Base-by-base conservation (phyloP, 2,329 filamentous ascomycete species). In the Nannizzia gypsea region DNA sequence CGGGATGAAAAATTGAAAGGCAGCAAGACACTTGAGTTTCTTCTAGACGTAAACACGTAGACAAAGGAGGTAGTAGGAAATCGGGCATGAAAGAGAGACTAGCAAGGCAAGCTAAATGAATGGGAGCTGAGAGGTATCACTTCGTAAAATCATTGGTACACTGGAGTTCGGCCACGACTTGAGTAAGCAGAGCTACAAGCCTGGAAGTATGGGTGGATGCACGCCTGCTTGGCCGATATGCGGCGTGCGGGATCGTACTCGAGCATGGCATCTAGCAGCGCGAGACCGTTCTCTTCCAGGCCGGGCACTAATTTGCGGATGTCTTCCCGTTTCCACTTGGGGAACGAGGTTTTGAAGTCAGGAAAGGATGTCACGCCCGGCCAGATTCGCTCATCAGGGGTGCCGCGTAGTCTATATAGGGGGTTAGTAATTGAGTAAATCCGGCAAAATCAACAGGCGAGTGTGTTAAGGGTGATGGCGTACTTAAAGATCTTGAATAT, bases 401-500 rank as follows among this genome's bases (percentile, higher is more conserved):
- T 96, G 65, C 90, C 90, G 42, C 96, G 83, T 38, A 90, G 75
- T 61, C 86, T 88, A 65, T 62, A 65, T 59, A 57, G 59, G 6
- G 3, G 6, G 17, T 56, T 38, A 20, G 5, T 17, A 58, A 26
- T 34, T 52, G 24, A 24, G 57, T 6, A 57, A 59, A 6, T 42
- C n/a, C n/a, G n/a, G n/a, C n/a, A n/a, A n/a, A n/a, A n/a, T 11
- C 58, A 55, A n/a, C 22, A 1, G 46, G 20, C 22, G n/a, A 9
- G 22, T 20, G 6, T 40, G 28, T 28, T 40, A 11, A 17, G n/a
- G n/a, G n/a, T n/a, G n/a, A n/a, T n/a, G n/a, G 1, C 80, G 68
- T 78, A 90, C 89, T 86, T 83, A 85, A 96, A 96, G 71, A 87
- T 95, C 77, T 92, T 93, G 81, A 95, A 95, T 70, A 95, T 95